A percentile compares a stretch with the other conserved stretches of the same genome.
Evolutionary conservation across 2,329 filamentous ascomycete species (phyloP).

Genomic region (Neophaeococcomyces mojaviensis): DNA sequence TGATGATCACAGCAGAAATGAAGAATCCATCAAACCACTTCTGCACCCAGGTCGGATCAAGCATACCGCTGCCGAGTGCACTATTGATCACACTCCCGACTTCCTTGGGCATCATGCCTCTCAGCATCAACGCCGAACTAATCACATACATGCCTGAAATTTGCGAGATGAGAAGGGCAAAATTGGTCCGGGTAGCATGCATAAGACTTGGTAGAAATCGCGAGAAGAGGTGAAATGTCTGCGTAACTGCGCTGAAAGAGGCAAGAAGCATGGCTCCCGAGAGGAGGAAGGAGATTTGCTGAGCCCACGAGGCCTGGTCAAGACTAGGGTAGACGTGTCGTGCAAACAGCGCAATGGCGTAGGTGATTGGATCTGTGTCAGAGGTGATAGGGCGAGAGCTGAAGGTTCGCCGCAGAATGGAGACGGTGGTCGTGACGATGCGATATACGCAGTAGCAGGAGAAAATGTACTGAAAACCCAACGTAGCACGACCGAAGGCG

Average conservation of each 20-base stretch:
- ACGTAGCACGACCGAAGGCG: slow-evolving; percentile 55
- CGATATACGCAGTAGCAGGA: slow-evolving; percentile 79
- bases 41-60: slow-evolving; percentile 66
- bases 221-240: slow-evolving; percentile 75
- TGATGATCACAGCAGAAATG: slow-evolving; percentile 58
- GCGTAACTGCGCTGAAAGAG: slow-evolving; percentile 74
- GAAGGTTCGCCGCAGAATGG: slow-evolving; percentile 54
- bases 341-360: slow-evolving; percentile 69
- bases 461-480: slow-evolving; percentile 61
- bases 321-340: slow-evolving; percentile 78
- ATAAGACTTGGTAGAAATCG: slow-evolving; percentile 66
- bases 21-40: slow-evolving; percentile 88
- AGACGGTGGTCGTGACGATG: slow-evolving; percentile 63
- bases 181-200: slow-evolving; percentile 66
- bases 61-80: slow-evolving; percentile 61
- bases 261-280: slow-evolving; percentile 75
- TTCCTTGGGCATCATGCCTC: slow-evolving; percentile 70
- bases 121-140: slow-evolving; percentile 65
- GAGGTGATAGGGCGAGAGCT: slow-evolving; percentile 50
- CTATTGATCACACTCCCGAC: slow-evolving; percentile 71
- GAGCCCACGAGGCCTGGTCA: slow-evolving; percentile 74
- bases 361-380: slow-evolving; percentile 73
- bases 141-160: slow-evolving; percentile 81
- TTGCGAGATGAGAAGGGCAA: slow-evolving; percentile 72
- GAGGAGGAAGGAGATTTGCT: slow-evolving; percentile 75